phyloP scores from a whole-genome alignment of 2,329 filamentous ascomycete species.

The Claviceps africana region DNA sequence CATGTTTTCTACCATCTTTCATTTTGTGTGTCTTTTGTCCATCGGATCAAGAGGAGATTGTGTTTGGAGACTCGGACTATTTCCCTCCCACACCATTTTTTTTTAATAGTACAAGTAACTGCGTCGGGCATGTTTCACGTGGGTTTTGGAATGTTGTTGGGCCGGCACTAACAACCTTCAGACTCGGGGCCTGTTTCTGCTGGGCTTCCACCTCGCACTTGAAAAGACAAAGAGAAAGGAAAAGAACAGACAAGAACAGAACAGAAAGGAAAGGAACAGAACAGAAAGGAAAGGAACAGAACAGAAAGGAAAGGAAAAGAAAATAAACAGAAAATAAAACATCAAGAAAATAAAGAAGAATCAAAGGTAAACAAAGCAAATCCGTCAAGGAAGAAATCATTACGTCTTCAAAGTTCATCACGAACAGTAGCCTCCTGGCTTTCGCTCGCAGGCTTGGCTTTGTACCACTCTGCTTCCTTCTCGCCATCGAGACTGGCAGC shows the following conservation, averaged over 20 bases:
- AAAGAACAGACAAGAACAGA: not conserved
- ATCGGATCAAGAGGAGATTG: too few species aligned
- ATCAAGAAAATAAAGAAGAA: too few species aligned
- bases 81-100: not conserved
- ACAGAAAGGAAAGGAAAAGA: not conserved
- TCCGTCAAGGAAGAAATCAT: not conserved
- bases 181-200: not conserved
- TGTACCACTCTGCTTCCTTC: conserved; percentile 39
- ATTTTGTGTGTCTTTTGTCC: too few species aligned
- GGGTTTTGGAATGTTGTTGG: not conserved
- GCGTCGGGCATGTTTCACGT: not conserved
- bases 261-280: too few species aligned
- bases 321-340: not conserved
- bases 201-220: not conserved
- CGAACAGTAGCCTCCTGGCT: conserved; percentile 40
- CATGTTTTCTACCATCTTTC: too few species aligned
- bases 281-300: too few species aligned
- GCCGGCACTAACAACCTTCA: not conserved
- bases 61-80: not conserved
- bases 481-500: conserved; percentile 43
- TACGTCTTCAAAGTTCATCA: conserved; percentile 22
- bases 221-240: not conserved
- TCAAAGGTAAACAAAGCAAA: too few species aligned
- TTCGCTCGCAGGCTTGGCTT: conserved; percentile 50
- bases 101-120: not conserved